Base-by-base conservation (phyloP, 2,329 filamentous ascomycete species). In the Purpureocillium lavendulum region DNA sequence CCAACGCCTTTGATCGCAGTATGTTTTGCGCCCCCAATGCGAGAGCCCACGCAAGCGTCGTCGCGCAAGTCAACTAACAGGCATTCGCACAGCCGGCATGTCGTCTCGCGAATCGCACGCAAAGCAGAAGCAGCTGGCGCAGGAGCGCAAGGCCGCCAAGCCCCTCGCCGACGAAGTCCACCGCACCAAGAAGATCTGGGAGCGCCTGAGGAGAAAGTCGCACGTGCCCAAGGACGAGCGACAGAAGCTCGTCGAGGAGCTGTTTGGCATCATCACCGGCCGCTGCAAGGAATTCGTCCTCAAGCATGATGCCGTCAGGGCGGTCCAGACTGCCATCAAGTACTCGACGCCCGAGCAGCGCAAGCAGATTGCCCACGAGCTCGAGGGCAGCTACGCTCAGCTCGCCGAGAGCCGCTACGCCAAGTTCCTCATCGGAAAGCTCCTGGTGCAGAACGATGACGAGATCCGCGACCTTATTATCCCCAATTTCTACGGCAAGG, bases 301-400 rank as follows among this genome's bases (percentile, higher is more conserved):
- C 67, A 98, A 98, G 75, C 92, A 98, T 62, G 92, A 98, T 59
- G 87, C 88, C 29, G 90, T 95, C n/a, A 79, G 92, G 50, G 88
- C 95, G 32, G 84, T 98, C 18, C 92, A 98, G 67, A 96, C 89
- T 11, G 92, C 90, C 30, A 78, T 98, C 65, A 98, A 98, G 64
- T 98, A 98, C 64, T 84, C 87, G 35, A 94, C 83, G 34, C 71
- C 80, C 40, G 82, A 85, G 44, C 89, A 96, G 65, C 77, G 87
- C 56, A 86, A 82, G 62, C 78, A 82, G 66, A 96, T 98, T 54
- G 87, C 89, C 8, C 72, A 70, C 42, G 92, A 98, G 62, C 73
- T 98, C 40, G 80, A 85, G 61, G 88, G 89, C 14, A 82, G 83
- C 49, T 95, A 94, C 60, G 77, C 80, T 33, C 77, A 85, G 50